A percentile compares a stretch with the other conserved stretches of the same genome.
phyloP scores from a whole-genome alignment of 2,329 filamentous ascomycete genomes.

The Albifimbria verrucaria region DNA sequence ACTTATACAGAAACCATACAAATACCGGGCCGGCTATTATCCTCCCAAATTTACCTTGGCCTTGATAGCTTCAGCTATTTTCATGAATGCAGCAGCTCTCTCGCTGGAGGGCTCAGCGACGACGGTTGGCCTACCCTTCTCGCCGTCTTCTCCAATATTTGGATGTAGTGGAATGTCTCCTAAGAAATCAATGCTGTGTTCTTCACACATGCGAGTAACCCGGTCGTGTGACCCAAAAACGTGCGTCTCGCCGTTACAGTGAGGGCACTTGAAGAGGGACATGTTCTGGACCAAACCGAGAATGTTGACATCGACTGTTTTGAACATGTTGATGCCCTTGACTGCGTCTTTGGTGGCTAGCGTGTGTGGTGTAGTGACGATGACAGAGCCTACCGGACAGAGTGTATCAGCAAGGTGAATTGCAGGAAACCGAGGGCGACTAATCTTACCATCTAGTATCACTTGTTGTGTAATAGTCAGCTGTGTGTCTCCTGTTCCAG shows the following conservation, averaged over 20 bases:
- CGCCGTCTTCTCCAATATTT: slow-evolving; percentile 81
- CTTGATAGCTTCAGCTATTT: slow-evolving; percentile 59
- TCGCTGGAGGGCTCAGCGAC: slow-evolving; percentile 78
- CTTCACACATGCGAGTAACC: slow-evolving; percentile 65
- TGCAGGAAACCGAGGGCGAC: background rate
- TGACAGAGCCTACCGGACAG: slow-evolving; percentile 61
- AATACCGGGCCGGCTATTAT: slow-evolving; percentile 3
- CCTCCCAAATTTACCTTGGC: slow-evolving; percentile 36
- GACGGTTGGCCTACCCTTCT: slow-evolving; percentile 84
- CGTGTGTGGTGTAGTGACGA: slow-evolving; percentile 92
- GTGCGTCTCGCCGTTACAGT: slow-evolving; percentile 69
- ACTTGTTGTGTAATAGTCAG: slow-evolving; percentile 96
- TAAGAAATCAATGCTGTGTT: slow-evolving; percentile 73
- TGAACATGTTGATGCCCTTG: slow-evolving; percentile 90
- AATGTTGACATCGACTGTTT: slow-evolving; percentile 75
- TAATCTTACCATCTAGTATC: slow-evolving; percentile 69
- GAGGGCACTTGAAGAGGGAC: slow-evolving; percentile 77
- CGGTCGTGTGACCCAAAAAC: slow-evolving; percentile 69
- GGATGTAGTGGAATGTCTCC: slow-evolving; percentile 88
- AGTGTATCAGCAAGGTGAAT: slow-evolving; percentile 1
- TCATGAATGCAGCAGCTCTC: slow-evolving; percentile 68
- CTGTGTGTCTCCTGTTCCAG: slow-evolving; percentile 93
- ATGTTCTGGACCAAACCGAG: slow-evolving; percentile 92
- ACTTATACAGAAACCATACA: slow-evolving; percentile 7
- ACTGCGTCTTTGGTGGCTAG: slow-evolving; percentile 88